A percentile compares a stretch with the other conserved stretches of the same genome.
Evolutionary conservation across 331 rosid genomes (phyloP).

Genomic region (Phaseolus coccineus): DNA sequence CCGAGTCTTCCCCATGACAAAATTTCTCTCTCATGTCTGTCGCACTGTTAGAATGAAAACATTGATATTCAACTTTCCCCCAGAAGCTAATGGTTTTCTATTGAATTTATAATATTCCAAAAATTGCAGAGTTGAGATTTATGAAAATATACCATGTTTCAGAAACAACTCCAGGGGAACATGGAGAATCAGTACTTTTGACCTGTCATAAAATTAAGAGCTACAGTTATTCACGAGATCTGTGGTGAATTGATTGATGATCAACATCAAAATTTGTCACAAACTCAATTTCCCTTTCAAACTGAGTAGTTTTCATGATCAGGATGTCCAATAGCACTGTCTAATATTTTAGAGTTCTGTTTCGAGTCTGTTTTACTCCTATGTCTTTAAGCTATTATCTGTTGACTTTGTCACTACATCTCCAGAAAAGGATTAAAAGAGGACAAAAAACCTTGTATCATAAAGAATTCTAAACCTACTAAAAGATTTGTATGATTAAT

Average conservation of each 20-base stretch:
- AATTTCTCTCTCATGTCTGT: constrained; percentile 40
- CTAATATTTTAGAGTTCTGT: too few species aligned
- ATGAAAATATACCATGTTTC: constrained; percentile 57
- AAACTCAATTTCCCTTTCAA: constrained; percentile 2
- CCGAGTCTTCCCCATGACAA: constrained; percentile 40
- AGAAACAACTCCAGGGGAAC: constrained; percentile 47
- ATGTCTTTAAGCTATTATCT: constrained; percentile 13
- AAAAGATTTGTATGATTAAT: neutral
- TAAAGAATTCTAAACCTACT: constrained; percentile 11
- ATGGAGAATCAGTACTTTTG: constrained; percentile 41
- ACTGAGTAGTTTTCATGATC: constrained; percentile 2
- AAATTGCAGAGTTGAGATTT: constrained; percentile 29
- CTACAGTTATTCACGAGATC: constrained; percentile 30
- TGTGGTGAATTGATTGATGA: constrained; percentile 26
- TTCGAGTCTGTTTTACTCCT: too few species aligned
- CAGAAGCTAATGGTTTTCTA: constrained; percentile 21
- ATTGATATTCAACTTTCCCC: constrained; percentile 1
- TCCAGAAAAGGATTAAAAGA: neutral
- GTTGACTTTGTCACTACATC: neutral
- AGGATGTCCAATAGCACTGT: neutral
- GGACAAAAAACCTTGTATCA: neutral
- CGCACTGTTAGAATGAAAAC: constrained; percentile 50
- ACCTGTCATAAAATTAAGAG: constrained; percentile 52
- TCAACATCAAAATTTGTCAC: neutral
- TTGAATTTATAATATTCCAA: constrained; percentile 13